Conservation (phyloP, 768 basidiomycete species). For the Boletus rubescentipes region DNA sequence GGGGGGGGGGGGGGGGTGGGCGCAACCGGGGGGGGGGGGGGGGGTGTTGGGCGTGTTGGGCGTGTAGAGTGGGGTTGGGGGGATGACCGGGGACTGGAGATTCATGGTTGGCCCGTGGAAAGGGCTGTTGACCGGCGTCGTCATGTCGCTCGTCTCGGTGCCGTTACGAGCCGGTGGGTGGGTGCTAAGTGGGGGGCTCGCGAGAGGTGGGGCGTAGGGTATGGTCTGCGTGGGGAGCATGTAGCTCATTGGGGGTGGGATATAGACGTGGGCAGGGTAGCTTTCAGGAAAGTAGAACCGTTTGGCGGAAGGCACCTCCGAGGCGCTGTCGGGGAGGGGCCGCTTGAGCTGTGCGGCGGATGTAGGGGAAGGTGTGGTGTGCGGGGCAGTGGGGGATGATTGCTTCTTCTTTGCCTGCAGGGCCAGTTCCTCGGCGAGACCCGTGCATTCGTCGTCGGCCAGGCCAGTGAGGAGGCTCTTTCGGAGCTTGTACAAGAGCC, state of each 20-base stretch:
- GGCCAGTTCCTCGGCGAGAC: conserved; percentile 55
- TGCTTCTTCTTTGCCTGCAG: conserved; percentile 38
- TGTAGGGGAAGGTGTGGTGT: conserved; percentile 5
- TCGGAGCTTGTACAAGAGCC: conserved; percentile 60
- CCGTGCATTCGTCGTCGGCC: conserved; percentile 54
- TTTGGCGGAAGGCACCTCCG: conserved; percentile 30
- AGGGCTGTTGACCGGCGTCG: conserved; percentile 11
- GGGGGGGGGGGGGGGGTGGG: conserved; percentile 62
- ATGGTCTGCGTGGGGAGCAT: conserved; percentile 29
- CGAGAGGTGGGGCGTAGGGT: conserved; percentile 24
- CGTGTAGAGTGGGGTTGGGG: conserved; percentile 22
- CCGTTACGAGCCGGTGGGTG: conserved; percentile 14
- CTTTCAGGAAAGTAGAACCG: conserved; percentile 28
- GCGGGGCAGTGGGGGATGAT: background rate
- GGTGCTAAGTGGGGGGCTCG: conserved; percentile 15
- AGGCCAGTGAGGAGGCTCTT: conserved; percentile 59
- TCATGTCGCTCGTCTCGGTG: conserved; percentile 16
- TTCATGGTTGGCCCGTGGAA: conserved; percentile 14
- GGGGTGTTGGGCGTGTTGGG: conserved; percentile 24
- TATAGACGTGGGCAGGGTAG: conserved; percentile 31
- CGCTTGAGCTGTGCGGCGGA: conserved; percentile 26
- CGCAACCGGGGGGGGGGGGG: conserved; percentile 36
- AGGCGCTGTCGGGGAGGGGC: conserved; percentile 17
- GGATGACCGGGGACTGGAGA: conserved; percentile 20
- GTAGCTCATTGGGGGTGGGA: conserved; percentile 28